A percentile compares a stretch with the other conserved stretches of the same genome.
Conservation (phyloP, 2,329 filamentous ascomycete species). For the Microdochium nivale region DNA sequence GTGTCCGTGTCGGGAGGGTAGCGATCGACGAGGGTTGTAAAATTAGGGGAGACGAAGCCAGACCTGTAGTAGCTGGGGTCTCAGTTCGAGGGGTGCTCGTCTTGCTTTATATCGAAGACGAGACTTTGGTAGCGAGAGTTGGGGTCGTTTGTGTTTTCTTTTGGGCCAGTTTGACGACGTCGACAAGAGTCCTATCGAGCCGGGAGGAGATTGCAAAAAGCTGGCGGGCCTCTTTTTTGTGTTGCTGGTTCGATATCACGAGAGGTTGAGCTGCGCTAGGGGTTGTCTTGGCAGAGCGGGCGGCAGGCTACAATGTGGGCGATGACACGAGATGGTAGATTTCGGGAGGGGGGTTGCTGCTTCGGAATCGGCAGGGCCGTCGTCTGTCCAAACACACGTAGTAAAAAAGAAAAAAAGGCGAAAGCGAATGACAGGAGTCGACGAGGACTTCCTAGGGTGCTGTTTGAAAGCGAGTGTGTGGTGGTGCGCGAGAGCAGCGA, state of each 20-base stretch:
- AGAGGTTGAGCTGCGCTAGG: not conserved
- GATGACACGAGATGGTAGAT: not conserved
- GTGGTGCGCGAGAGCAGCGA: slow-evolving; percentile 28
- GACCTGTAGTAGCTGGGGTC: not conserved
- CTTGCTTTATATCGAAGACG: not conserved
- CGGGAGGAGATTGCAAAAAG: not conserved
- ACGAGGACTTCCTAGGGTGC: slow-evolving; percentile 60
- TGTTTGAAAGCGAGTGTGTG: slow-evolving; percentile 41
- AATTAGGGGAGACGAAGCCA: not conserved
- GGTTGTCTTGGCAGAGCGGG: not conserved
- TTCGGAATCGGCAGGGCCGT: slow-evolving; percentile 13
- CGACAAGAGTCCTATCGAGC: not conserved
- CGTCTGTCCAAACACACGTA: slow-evolving; percentile 23
- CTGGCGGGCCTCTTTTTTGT: not conserved
- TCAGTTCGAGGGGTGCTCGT: not conserved
- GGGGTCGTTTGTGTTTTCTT: not conserved
- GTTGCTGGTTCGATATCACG: not conserved
- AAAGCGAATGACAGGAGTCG: slow-evolving; percentile 70
- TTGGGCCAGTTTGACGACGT: not conserved
- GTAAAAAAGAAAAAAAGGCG: slow-evolving; percentile 41
- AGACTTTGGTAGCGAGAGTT: not conserved
- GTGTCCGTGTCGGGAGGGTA: slow-evolving; percentile 19
- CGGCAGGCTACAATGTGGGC: not conserved
- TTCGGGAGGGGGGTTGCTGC: slow-evolving; percentile 8
- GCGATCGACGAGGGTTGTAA: slow-evolving; percentile 9